Base-by-base conservation (phyloP, 2,329 filamentous ascomycete genomes). In the Penicillium sp. region DNA sequence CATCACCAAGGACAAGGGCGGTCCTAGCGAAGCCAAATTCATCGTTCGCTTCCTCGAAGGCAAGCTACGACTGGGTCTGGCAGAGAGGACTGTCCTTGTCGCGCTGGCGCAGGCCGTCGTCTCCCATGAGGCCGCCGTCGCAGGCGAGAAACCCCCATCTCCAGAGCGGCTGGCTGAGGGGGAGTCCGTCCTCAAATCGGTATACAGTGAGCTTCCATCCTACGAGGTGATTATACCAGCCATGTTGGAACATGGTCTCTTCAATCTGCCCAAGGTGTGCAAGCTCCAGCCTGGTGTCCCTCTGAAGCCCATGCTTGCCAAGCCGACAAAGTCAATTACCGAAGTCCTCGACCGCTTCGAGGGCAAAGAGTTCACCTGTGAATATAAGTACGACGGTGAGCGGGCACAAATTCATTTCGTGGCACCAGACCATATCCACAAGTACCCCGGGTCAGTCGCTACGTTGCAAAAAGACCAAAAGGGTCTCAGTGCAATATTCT, bases 321-420 rank as follows among this genome's bases (percentile, higher is more conserved):
- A 98, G 71, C 95, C 95, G 3, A 99, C 95, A 10, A 99, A 99
- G 76, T 93, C 95, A 5, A 97, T 99, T 69, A 96, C 93, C 0
- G 95, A 99, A 78, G 95, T 99, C 0, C 84, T 99, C 11, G 94
- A 99, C 76, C 90, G 95, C 5, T 99, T 99, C 66, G 95, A 98
- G 73, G 88, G 90, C 64, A 95, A 96, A 73, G 90, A 89, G 28
- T 99, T 99, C 71, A 98, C 95, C 1, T 99, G 95, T 78, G 95
- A 99, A 75, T 99, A 96, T 83, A 99, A 99, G 76, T 99, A 99
- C 72, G 95, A 99, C 70, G 95, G 95, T 51, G 95, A 99, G 77
- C 85, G 95, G 73, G 95, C 95, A n/a, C 95, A 99, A 74, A 98
- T 99, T 53, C 95, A 99, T 74, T 99, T 96, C 67, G 92, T 98